Evolutionary conservation across 805 yeast species (phyloP).

Genomic region (Myxozyma geophila): DNA sequence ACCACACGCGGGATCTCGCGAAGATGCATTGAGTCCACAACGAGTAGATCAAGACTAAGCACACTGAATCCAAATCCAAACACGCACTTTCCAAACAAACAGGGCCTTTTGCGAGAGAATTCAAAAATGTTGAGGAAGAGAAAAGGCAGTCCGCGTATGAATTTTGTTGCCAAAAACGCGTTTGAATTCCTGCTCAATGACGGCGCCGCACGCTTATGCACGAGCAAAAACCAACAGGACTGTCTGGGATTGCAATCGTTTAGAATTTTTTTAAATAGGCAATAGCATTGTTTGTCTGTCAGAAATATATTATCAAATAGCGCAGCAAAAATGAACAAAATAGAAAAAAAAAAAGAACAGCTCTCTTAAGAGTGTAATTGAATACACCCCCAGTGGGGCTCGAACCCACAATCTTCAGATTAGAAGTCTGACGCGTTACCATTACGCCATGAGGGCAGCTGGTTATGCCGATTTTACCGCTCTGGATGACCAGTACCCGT

Average conservation of each 20-base stretch:
- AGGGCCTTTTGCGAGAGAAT: background rate
- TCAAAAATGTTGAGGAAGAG: background rate
- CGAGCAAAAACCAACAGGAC: background rate
- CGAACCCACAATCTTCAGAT: conserved; percentile 41
- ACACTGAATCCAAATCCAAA: background rate
- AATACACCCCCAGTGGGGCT: conserved; percentile 40
- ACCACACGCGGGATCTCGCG: background rate
- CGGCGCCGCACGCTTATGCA: conserved; percentile 2
- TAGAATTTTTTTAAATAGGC: no score
- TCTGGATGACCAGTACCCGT: background rate
- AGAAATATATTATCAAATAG: background rate
- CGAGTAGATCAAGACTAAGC: background rate
- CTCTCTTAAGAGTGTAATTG: conserved; percentile 15
- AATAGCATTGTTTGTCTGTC: background rate
- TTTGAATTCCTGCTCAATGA: background rate
- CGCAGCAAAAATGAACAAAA: background rate
- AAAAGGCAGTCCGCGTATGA: background rate
- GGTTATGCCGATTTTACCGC: background rate
- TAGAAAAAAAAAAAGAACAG: conserved; percentile 15
- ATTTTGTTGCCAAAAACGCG: conserved; percentile 1
- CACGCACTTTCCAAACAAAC: no score
- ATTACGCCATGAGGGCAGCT: conserved; percentile 39
- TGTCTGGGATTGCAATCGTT: no score
- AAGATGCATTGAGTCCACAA: conserved; percentile 2
- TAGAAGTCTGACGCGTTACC: conserved; percentile 41